These are phyloP conservation scores for Phytophthora brassicae DNA, from an alignment of 352 stramenopile genomes.

Conservation along the genomic window DNA sequence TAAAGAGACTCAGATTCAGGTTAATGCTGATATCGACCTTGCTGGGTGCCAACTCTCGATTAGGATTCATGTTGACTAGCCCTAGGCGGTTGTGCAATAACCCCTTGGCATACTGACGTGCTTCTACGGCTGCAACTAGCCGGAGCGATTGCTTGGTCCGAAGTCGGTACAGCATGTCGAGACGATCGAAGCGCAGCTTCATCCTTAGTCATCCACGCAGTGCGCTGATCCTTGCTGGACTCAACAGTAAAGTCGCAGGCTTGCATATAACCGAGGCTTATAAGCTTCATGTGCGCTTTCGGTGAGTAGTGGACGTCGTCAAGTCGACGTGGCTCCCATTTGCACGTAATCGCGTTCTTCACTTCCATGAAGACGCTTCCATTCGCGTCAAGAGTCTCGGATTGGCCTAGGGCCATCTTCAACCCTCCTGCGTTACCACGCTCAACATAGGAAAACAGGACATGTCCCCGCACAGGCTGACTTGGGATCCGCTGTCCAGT, in stretches of 20 bases:
- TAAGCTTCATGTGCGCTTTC: constrained; percentile 8
- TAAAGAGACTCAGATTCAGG: constrained; percentile 7
- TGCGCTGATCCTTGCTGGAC: constrained; percentile 7
- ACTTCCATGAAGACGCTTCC: constrained; percentile 1
- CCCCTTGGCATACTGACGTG: constrained; percentile 9
- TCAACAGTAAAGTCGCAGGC: constrained; percentile 1
- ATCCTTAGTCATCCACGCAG: constrained; percentile 4
- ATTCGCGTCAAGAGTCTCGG: background rate
- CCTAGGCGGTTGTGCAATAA: constrained; percentile 10
- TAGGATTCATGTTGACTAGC: constrained; percentile 12
- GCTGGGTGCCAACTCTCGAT: background rate
- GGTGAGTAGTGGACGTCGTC: constrained; percentile 21
- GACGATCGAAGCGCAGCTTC: constrained; percentile 12
- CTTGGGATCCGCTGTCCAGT: constrained; percentile 7
- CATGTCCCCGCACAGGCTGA: constrained; percentile 11
- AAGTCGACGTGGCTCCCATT: constrained; percentile 12
- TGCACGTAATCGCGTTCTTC: background rate
- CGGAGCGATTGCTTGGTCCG: background rate
- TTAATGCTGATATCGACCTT: constrained; percentile 19
- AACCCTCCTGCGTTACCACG: background rate
- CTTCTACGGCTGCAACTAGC: background rate
- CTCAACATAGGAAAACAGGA: constrained; percentile 2
- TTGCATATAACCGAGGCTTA: constrained; percentile 14
- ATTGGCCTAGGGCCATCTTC: constrained; percentile 7
- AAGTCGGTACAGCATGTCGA: constrained; percentile 18